Percentiles rank a stretch among this genome's conserved stretches.
Evolutionary conservation across 306 rosid genomes (phyloP).

Genomic region (Dryas drummondii): DNA sequence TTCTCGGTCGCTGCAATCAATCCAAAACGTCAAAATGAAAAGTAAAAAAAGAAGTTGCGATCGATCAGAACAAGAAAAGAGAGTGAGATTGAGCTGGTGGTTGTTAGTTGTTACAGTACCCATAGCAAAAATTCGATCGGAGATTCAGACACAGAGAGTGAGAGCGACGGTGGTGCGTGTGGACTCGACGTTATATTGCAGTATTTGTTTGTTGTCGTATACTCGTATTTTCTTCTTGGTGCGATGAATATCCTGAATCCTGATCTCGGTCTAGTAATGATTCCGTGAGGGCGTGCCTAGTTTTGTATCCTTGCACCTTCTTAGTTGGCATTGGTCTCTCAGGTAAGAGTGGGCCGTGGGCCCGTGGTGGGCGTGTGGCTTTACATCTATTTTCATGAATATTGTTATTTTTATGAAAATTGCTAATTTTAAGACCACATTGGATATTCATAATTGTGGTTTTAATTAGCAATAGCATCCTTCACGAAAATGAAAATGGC

Average conservation of each 20-base stretch:
- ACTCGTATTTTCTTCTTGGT: neutral
- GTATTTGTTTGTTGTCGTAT: neutral
- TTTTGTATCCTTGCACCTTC: neutral
- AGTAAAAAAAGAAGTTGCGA: neutral
- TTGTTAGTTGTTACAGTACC: neutral
- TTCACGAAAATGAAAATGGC: too few relatives aligned
- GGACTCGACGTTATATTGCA: neutral
- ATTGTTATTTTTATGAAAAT: neutral
- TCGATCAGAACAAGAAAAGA: neutral
- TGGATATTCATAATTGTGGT: neutral
- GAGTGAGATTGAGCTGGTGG: neutral
- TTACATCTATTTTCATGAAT: neutral
- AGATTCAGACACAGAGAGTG: conserved; percentile 1
- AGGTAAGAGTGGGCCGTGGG: neutral
- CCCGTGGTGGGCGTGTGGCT: neutral
- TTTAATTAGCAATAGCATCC: neutral
- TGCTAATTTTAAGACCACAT: neutral
- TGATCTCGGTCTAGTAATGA: neutral
- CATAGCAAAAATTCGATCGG: conserved; percentile 12
- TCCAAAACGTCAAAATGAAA: conserved; percentile 5
- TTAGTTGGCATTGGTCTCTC: neutral
- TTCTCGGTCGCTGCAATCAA: conserved; percentile 47
- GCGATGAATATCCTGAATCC: conserved; percentile 14
- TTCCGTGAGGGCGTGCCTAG: neutral
- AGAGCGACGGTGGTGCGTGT: neutral